Percentiles rank a stretch among this genome's conserved stretches.
Evolutionary conservation across 768 basidiomycete species (phyloP).

Genomic region (Amanita phalloides): DNA sequence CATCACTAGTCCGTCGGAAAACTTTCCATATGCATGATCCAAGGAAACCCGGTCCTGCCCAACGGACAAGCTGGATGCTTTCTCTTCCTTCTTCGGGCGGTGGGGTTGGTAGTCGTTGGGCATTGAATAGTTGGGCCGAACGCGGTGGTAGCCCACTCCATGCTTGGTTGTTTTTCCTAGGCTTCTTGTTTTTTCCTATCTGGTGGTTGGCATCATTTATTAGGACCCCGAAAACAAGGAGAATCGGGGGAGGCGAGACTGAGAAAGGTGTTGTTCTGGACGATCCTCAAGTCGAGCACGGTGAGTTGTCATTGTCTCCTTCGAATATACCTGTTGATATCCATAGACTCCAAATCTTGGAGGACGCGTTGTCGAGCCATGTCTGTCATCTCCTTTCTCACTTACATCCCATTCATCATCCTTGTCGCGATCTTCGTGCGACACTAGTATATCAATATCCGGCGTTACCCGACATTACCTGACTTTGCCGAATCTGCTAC

Average conservation of each 20-base stretch:
- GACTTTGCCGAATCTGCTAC: neutral
- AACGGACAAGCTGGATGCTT: slow-evolving; percentile 54
- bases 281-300: slow-evolving; percentile 71
- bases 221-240: slow-evolving; percentile 51
- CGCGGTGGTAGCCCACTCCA: slow-evolving; percentile 53
- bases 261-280: slow-evolving; percentile 69
- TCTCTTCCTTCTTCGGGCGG: slow-evolving; percentile 27
- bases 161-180: slow-evolving; percentile 72
- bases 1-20: slow-evolving; percentile 48
- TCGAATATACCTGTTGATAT: neutral
- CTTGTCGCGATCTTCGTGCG: slow-evolving; percentile 55
- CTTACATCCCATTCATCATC: slow-evolving; percentile 72
- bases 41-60: slow-evolving; percentile 46
- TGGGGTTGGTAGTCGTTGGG: slow-evolving; percentile 20
- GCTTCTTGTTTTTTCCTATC: slow-evolving; percentile 55
- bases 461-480: neutral
- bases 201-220: slow-evolving; percentile 50
- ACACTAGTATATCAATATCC: slow-evolving; percentile 6
- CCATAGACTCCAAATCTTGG: slow-evolving; percentile 62
- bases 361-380: slow-evolving; percentile 67
- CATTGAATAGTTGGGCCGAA: slow-evolving; percentile 26
- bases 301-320: slow-evolving; percentile 28
- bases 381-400: slow-evolving; percentile 55
- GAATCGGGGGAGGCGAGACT: slow-evolving; percentile 39
- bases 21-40: slow-evolving; percentile 79